Conservation (phyloP, 2,329 filamentous ascomycete species). For the Aspergillus texensis region DNA sequence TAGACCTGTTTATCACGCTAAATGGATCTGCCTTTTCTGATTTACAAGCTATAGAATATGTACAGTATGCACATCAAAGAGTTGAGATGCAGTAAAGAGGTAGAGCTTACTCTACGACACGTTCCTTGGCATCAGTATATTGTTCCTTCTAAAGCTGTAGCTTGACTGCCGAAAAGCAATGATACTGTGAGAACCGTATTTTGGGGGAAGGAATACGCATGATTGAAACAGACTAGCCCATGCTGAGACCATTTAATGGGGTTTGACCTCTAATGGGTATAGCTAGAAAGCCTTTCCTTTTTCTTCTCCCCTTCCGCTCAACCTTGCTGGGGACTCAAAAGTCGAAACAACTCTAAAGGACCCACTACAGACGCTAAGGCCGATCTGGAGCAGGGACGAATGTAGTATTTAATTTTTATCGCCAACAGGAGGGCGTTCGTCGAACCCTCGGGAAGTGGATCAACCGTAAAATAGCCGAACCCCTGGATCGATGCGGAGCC, state of each 20-base stretch:
- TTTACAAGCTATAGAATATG: background rate
- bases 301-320: background rate
- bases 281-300: background rate
- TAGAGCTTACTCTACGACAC: background rate
- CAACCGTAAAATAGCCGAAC: background rate
- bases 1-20: background rate
- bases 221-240: background rate
- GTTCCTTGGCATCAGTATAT: no score
- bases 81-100: no score
- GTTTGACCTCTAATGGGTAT: background rate
- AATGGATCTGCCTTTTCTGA: background rate
- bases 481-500: background rate
- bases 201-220: background rate
- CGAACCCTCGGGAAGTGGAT: background rate
- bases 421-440: background rate
- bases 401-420: background rate
- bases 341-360: background rate
- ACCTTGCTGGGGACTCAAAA: background rate
- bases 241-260: background rate
- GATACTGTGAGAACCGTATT: background rate
- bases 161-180: background rate
- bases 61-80: background rate
- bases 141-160: background rate
- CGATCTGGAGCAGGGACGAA: background rate
- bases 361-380: background rate